These are phyloP conservation scores for Ophiobolus disseminans DNA, from an alignment of 2,329 filamentous ascomycete genomes.

Conservation along the genomic window DNA sequence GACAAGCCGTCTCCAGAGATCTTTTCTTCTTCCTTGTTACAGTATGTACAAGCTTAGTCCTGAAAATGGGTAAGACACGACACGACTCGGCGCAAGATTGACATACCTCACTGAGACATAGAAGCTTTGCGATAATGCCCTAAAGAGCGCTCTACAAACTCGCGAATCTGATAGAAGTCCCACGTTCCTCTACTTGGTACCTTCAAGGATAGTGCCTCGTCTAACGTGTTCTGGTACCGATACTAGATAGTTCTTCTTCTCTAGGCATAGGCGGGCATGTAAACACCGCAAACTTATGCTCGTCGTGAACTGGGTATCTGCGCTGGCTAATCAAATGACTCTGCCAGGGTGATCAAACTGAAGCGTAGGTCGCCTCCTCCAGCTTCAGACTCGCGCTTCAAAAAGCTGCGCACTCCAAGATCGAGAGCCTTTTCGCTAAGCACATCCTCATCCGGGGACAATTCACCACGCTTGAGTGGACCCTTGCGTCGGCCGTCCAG, in stretches of 20 bases:
- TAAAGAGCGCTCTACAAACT: neutral
- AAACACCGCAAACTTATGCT: no score
- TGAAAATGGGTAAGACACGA: conserved; percentile 33
- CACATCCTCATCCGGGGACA: conserved; percentile 56
- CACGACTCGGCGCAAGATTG: conserved; percentile 9
- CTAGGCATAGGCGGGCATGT: no score
- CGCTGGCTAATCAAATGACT: conserved; percentile 57
- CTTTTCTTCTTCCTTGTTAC: neutral
- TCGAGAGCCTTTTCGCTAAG: conserved; percentile 75
- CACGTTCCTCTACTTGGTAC: neutral
- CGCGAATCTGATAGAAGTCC: neutral
- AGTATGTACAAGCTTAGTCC: conserved; percentile 6
- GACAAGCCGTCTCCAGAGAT: neutral
- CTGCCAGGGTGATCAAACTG: conserved; percentile 67
- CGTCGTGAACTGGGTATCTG: neutral
- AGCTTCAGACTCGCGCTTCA: conserved; percentile 63
- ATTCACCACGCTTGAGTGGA: conserved; percentile 67
- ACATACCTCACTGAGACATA: conserved; percentile 20
- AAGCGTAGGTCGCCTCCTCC: conserved; percentile 67
- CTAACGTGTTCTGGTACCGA: no score
- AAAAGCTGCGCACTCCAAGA: conserved; percentile 69
- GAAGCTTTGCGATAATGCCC: neutral
- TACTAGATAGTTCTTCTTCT: no score
- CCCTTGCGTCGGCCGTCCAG: conserved; percentile 78
- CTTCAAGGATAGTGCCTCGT: neutral